These are phyloP conservation scores for Sporothrix dimorphospora DNA, from an alignment of 2,329 filamentous ascomycete genomes.

Conservation along the genomic window DNA sequence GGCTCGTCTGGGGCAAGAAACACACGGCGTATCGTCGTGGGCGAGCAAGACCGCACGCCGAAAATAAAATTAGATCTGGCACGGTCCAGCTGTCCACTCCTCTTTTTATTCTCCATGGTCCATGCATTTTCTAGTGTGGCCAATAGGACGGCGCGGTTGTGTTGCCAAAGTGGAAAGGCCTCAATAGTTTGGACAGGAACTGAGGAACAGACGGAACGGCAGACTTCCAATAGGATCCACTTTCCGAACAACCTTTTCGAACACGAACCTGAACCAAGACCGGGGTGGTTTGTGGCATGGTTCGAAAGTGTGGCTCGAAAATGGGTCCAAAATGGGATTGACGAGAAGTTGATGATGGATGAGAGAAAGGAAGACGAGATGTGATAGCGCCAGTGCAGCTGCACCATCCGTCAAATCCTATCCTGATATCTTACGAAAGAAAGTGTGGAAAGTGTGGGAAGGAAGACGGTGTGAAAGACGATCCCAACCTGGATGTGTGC, in stretches of 20 bases:
- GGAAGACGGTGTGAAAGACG: conserved; percentile 1
- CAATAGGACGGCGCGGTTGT: not conserved
- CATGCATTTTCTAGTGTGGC: not conserved
- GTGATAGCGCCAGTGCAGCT: conserved; percentile 20
- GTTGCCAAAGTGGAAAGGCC: conserved; percentile 4
- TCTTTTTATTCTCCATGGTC: not conserved
- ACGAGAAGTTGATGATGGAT: not conserved
- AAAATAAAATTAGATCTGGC: conserved; percentile 29
- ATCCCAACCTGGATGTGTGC: conserved; percentile 22
- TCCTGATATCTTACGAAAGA: not conserved
- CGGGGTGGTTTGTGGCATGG: not conserved
- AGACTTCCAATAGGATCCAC: not conserved
- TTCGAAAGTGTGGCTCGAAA: too few species aligned
- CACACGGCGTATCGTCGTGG: not conserved
- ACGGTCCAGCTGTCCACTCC: conserved; percentile 19
- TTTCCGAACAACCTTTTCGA: conserved; percentile 11
- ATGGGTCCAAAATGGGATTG: not conserved
- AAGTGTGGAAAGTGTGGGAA: not conserved
- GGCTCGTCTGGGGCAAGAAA: too few species aligned
- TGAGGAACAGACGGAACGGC: not conserved
- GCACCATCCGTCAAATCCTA: conserved; percentile 13
- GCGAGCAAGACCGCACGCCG: conserved; percentile 21
- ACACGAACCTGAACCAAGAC: not conserved
- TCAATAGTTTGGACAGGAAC: not conserved
- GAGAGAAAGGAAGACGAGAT: not conserved